phyloP scores from a whole-genome alignment of 148 eudicot species.

The Camellia granthamiana region DNA sequence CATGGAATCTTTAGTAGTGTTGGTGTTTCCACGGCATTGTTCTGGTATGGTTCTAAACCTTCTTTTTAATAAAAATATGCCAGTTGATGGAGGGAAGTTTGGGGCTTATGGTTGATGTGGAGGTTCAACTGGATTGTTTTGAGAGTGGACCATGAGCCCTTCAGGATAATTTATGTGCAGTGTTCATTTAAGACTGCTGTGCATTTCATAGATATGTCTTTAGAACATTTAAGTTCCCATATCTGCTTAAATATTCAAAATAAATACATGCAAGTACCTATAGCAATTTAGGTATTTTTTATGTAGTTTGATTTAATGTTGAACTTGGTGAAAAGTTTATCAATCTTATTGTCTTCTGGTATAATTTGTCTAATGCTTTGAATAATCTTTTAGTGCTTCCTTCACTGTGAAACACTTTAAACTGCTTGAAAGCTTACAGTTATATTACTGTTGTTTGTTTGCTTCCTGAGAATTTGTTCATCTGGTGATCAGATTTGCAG shows the following conservation, averaged over 20 bases:
- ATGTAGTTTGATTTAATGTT: not conserved
- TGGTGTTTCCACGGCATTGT: slow-evolving; percentile 36
- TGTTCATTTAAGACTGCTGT: not conserved
- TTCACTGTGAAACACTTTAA: not conserved
- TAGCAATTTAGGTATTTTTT: not conserved
- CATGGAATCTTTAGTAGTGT: slow-evolving; percentile 23
- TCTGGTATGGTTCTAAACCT: slow-evolving; percentile 36
- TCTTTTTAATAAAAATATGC: not conserved
- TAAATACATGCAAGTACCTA: not conserved
- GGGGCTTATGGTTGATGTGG: slow-evolving; percentile 1
- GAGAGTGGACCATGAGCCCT: not conserved
- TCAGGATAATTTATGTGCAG: not conserved
- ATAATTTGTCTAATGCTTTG: not conserved
- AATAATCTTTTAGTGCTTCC: too few relatives aligned
- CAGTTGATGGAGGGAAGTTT: slow-evolving; percentile 2
- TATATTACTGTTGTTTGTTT: not conserved
- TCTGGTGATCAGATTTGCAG: not conserved
- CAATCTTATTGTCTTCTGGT: not conserved
- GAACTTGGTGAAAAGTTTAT: not conserved
- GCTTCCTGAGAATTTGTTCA: not conserved
- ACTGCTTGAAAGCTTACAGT: not conserved
- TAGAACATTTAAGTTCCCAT: not conserved
- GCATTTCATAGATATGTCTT: not conserved
- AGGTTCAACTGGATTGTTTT: not conserved
- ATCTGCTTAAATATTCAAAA: not conserved